Percentiles rank a stretch among this genome's conserved stretches.
Conservation (phyloP, 331 rosid species). For the Quercus phellos region DNA sequence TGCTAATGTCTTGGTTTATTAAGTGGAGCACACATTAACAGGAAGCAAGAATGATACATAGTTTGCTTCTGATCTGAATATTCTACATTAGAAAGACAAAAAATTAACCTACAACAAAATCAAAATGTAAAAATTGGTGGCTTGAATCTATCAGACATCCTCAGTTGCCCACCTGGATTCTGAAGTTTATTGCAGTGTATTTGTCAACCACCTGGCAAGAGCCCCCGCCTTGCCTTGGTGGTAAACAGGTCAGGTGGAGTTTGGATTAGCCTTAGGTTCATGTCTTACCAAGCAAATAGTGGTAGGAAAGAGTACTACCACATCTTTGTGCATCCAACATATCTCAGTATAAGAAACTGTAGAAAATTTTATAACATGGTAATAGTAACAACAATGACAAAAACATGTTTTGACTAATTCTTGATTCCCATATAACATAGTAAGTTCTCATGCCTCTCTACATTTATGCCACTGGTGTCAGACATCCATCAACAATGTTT, state of each 20-base stretch:
- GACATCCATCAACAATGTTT: neutral
- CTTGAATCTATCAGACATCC: neutral
- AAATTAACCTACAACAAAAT: neutral
- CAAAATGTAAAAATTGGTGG: neutral
- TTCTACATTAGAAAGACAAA: neutral
- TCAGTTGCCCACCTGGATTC: neutral
- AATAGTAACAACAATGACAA: neutral
- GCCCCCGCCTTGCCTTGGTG: neutral
- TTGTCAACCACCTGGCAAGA: neutral
- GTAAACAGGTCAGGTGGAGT: neutral
- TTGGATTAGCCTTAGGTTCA: neutral
- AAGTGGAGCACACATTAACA: neutral
- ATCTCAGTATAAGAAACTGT: neutral
- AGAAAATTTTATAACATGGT: neutral
- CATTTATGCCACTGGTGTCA: neutral
- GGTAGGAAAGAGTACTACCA: neutral
- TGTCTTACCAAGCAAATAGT: neutral
- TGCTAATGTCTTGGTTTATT: too few species aligned
- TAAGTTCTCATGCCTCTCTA: neutral
- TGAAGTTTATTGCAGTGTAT: neutral
- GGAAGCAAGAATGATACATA: neutral
- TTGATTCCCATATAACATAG: neutral
- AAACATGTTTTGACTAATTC: neutral
- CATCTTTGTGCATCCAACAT: neutral
- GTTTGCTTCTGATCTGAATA: neutral